phyloP scores from a whole-genome alignment of 1,284 basidiomycete species.

The Tylopilus sp. region DNA sequence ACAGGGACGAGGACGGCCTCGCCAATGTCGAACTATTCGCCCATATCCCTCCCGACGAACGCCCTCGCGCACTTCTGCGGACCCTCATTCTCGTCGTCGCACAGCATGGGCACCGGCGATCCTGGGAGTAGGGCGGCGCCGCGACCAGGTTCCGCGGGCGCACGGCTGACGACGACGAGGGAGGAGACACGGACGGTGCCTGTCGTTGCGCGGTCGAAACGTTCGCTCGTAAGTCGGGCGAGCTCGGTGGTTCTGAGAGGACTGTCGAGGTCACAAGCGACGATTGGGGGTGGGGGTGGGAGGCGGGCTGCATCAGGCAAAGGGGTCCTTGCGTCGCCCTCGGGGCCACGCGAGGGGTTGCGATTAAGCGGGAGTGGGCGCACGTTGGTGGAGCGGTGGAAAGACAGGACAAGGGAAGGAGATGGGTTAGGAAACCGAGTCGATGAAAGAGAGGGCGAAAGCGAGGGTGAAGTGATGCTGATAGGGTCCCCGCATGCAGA shows the following conservation, averaged over 20 bases:
- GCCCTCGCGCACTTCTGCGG: conserved; percentile 4
- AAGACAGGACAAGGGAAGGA: not conserved
- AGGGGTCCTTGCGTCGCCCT: not conserved
- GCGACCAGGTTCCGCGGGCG: conserved; percentile 26
- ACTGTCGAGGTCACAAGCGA: conserved; percentile 19
- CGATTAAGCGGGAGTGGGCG: not conserved
- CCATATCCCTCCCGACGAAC: conserved; percentile 13
- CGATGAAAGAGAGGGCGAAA: not conserved
- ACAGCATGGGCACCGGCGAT: too few relatives aligned
- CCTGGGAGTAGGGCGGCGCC: not conserved
- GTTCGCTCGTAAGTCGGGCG: conserved; percentile 27
- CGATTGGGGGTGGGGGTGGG: not conserved
- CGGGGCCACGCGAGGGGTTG: not conserved
- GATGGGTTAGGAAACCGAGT: not conserved
- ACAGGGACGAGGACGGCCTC: conserved; percentile 2
- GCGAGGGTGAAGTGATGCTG: conserved; percentile 21
- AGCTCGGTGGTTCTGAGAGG: conserved; percentile 28
- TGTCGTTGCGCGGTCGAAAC: not conserved
- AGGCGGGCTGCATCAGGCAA: not conserved
- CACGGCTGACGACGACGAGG: conserved; percentile 20
- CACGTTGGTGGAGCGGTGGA: conserved; percentile 1
- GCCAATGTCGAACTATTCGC: conserved; percentile 14
- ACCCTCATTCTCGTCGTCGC: not conserved
- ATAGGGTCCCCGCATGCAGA: conserved; percentile 15
- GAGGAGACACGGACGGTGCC: not conserved